Evolutionary conservation across 2,329 filamentous ascomycete genomes (phyloP), one percentile per base, ranked within the genome.

Genomic region (Corniculantispora saksenae): DNA sequence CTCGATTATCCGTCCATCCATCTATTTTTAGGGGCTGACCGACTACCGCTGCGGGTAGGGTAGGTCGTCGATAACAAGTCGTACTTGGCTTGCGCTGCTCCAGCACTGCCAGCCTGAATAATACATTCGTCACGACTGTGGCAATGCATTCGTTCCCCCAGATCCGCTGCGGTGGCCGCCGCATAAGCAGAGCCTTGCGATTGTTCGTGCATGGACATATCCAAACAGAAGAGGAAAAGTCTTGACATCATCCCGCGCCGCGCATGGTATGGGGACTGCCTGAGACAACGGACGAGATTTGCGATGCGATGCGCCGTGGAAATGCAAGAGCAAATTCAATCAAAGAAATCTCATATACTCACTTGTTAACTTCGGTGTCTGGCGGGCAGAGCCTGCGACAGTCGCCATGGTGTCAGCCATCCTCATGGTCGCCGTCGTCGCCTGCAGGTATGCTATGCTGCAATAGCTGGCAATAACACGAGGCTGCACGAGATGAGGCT

Each of bases 1-100:
- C 58, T 43, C 35, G 21, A 43, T 8, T 38, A 21, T 45, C 27
- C 27, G 27, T 10, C 57, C 21, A 43, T 27, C 8, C 58, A 15
- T 53, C 58, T 61, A 61, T 61, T 61, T 61, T 61, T 61, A 61
- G 58, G 32, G 58, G 32, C 35, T 32, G 10, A 40, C 27, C 27
- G 56, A 32, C 56, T 58, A 43, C 35, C 35, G 13, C 35, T 38
- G 35, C 13, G 35, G 35, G 35, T 8, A 38, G 7, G 13, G 35
- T 38, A 13, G 7, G 8, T 38, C 35, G 29, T 23, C 19, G 43
- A 17, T n/a, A n/a, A n/a, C n/a, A n/a, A n/a, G n/a, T n/a, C n/a
- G n/a, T n/a, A n/a, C n/a, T n/a, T n/a, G n/a, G n/a, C n/a, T n/a
- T n/a, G n/a, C n/a, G n/a, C n/a, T n/a, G n/a, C n/a, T n/a, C n/a